Base-by-base conservation (phyloP, 1,284 basidiomycete genomes). In the Ganoderma sinense region DNA sequence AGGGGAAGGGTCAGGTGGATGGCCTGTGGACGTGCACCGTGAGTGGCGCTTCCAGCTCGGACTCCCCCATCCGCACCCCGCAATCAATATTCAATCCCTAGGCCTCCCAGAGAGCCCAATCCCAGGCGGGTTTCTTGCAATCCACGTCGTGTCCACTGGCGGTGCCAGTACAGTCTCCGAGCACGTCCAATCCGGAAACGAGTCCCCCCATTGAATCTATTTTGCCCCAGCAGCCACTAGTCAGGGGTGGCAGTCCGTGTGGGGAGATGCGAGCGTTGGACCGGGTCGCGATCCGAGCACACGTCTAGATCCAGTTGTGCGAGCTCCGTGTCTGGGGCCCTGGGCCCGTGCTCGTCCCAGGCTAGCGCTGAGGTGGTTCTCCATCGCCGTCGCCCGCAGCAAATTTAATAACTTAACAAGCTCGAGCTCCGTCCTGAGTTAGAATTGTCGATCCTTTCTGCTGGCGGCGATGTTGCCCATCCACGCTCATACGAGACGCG, bases 211-310 rank as follows among this genome's bases (percentile, higher is more conserved):
- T 48, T n/a, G 8, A 51, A 14, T 23, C 23, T 51, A 26, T 13
- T 59, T 58, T 4, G 4, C 55, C 55, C n/a, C 23, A 33, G 29
- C 56, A 33, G 20, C 11, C 26, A 16, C 26, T 36, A 59, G 20
- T 13, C 33, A 59, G 18, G 31, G 29, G 56, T 59, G 56, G 56
- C 56, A n/a, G 31, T 59, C 33, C 33, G 56, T 39, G 56, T 59
- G 33, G 20, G 33, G 33, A 23, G 56, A 58, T 58, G 56, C 8
- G 56, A 18, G 16, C 18, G 39, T 59, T n/a, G 33, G 33, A 10
- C 56, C 56, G 56, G 56, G n/a, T 20, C 56, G 31, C 56, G 56
- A 59, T 59, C 56, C 56, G 56, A 59, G 56, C 20, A n/a, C 33
- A 39, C 56, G 33, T 39, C 56, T 39, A 23, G 56, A 59, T 39